Evolutionary conservation across 2,329 filamentous ascomycete genomes (phyloP), one percentile per base, ranked within the genome.

Genomic region (Neofusicoccum umdonicola): DNA sequence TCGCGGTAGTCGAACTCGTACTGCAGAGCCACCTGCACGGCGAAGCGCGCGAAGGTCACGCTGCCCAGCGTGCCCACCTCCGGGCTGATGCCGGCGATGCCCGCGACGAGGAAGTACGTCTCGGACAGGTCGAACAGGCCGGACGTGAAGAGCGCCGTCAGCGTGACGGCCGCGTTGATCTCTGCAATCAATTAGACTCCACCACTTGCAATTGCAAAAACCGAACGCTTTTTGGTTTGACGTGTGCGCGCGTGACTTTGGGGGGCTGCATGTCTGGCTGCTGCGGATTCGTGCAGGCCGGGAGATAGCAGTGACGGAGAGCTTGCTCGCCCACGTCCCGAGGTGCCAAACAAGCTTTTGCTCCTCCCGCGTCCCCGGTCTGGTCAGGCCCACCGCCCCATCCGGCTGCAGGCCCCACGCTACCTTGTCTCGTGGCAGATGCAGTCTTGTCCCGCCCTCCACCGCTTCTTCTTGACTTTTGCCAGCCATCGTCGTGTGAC

Each of bases 81-180:
- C 0, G 90, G 90, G 73, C 87, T 92, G 48, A 91, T 82, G n/a
- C 90, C 90, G 1, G 87, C 90, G 67, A 93, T 92, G 2, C 90
- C 90, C 1, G 84, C 86, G 35, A 91, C 75, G 65, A 93, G 76
- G 76, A 92, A 91, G 77, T 93, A 93, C 1, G 90, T 89, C 54
- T 80, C 75, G 1, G 78, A 82, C 12, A 93, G 81, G 75, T 92
- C 83, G 74, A 93, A 91, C 11, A 78, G 71, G 1, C 79, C 73
- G 0, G 86, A 89, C 13, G 88, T 81, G n/a, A 85, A 79, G 9
- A 92, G 80, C 0, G 90, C 85, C 52, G 83, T 83, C 66, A 90
- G 83, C 0, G 88, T 88, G 6, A 84, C 77, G 0, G 90, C 90
- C 0, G 90, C 89, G 72, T 93, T 93, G 79, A 93, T 91, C 76